Evolutionary conservation across 805 yeast species (phyloP), one percentile per base, ranked within the genome.

Genomic region (Ogataea trehalophila): DNA sequence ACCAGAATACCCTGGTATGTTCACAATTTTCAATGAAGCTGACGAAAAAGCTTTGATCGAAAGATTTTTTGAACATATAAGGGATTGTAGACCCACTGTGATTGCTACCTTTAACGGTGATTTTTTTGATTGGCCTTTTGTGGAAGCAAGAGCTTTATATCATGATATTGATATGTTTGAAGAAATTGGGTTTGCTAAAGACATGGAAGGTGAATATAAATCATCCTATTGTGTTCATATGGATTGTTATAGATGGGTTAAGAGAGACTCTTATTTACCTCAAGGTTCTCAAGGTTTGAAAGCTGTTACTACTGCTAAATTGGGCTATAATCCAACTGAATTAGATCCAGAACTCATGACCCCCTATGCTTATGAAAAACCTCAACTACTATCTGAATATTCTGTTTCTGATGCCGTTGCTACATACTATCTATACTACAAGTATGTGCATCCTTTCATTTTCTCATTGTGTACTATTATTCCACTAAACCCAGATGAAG

Each of bases 321-420:
- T 94, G 47, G 99, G 99, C 6, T 94, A 94, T 61, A 90, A 92
- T 61, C 99, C 99, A 5, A 83, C 91, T 15, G 99, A 94, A 67
- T 73, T 94, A 49, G 99, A 94, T 58, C 99, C 99, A 0, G 99
- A 94, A 67, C 71, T 91, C 43, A 94, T 94, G 99, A 90, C 97
- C 0, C 97, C 97, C 0, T 94, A 92, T 65, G 99, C 99, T 4
- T 81, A 84, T 55, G 96, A 91, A 59, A 80, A 85, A 57, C 99
- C 99, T 1, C 98, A 94, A 60, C 70, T 85, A 4, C 68, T 94
- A 44, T 89, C 99, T 0, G 99, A 95, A 63, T 94, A 94, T 66
- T 95, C 99, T 0, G 99, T 94, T 26, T 95, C 99, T 48, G 99
- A 94, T 75, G 99, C 99, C 13, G 99, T 95, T 37, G 99, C 99